A percentile compares a stretch with the other conserved stretches of the same genome.
phyloP scores from a whole-genome alignment of 352 stramenopile genomes.

The Ophiocytium majus region DNA sequence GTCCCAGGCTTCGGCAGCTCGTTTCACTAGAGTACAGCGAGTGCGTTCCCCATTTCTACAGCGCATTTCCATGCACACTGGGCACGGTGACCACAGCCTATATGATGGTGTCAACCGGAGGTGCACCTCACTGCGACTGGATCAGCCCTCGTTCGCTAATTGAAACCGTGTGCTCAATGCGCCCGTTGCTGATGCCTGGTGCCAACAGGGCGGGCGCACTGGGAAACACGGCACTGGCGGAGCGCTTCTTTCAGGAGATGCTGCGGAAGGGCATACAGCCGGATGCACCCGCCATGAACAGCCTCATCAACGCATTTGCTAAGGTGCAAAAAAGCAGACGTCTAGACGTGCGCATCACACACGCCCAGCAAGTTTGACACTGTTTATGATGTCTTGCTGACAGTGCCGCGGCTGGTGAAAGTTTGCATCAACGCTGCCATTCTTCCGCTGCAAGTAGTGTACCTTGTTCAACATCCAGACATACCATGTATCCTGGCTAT shows the following conservation, averaged over 20 bases:
- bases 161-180: background rate
- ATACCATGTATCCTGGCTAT: too few species aligned
- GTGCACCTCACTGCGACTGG: background rate
- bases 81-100: too few species aligned
- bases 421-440: background rate
- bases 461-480: too few species aligned
- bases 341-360: background rate
- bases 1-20: too few species aligned
- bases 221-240: constrained; percentile 24
- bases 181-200: background rate
- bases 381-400: background rate
- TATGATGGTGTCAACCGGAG: background rate
- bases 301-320: constrained; percentile 53
- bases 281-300: constrained; percentile 51
- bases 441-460: background rate
- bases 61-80: too few species aligned
- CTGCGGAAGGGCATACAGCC: constrained; percentile 46
- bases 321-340: constrained; percentile 23
- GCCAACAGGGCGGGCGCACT: constrained; percentile 40
- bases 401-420: background rate
- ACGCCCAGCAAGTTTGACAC: too few species aligned
- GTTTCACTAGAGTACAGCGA: too few species aligned
- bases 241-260: constrained; percentile 52
- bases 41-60: too few species aligned
- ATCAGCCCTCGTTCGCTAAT: background rate